Conservation (phyloP, 1,284 basidiomycete genomes). For the Trichosporon faecale region DNA sequence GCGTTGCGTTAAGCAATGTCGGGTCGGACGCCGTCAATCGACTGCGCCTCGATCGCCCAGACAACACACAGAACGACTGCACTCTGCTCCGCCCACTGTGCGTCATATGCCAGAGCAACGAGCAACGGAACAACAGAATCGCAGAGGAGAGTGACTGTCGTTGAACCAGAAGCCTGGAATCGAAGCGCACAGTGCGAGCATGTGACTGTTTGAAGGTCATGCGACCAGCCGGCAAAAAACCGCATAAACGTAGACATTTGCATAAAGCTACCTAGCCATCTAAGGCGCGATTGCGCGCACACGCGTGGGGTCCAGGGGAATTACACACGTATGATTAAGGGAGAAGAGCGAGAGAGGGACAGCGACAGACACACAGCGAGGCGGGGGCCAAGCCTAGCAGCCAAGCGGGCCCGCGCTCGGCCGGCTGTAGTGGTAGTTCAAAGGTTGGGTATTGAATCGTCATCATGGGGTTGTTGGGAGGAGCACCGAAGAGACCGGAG, state of each 20-base stretch:
- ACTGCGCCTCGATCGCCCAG: neutral
- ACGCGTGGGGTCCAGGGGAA: neutral
- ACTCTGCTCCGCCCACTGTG: neutral
- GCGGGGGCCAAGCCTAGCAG: neutral
- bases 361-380: neutral
- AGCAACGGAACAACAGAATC: neutral
- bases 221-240: neutral
- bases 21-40: too few species aligned
- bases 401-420: neutral
- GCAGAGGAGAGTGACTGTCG: neutral
- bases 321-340: conserved; percentile 3
- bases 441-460: neutral
- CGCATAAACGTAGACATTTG: conserved; percentile 3
- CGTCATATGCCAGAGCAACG: neutral
- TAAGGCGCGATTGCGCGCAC: neutral
- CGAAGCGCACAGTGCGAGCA: too few species aligned
- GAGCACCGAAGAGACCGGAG: neutral
- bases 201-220: too few species aligned
- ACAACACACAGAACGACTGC: neutral
- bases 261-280: conserved; percentile 5
- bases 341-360: conserved; percentile 2
- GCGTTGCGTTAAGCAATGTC: neutral
- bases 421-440: neutral
- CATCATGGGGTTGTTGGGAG: neutral
- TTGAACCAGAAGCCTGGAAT: too few species aligned